Evolutionary conservation across 768 basidiomycete genomes (phyloP), one percentile per base, ranked within the genome.

Genomic region (Ephemerocybe angulata): DNA sequence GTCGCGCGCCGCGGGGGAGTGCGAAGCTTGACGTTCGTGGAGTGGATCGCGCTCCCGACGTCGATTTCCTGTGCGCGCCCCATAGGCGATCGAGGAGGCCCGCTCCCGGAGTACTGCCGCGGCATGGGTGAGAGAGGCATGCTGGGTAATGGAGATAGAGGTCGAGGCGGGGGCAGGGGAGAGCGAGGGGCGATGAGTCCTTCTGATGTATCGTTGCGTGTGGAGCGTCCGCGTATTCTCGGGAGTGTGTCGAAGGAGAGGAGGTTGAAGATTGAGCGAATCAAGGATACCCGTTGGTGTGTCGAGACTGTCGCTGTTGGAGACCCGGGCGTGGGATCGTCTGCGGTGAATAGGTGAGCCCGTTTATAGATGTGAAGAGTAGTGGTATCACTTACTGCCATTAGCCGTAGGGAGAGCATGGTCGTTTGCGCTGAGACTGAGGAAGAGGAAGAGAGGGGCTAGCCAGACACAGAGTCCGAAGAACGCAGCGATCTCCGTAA

Each of bases 371-470:
- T 29, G 35, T 8, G 3, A 31, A 22, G 46, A 42, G 46, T 33
- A 44, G n/a, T 29, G 42, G 22, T 19, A 35, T 5, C n/a, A 1
- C 41, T 56, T 60, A 65, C 56, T 64, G 83, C 84, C 76, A 27
- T 80, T 67, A n/a, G 85, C 80, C 22, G 78, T 77, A 4, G 97
- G 97, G 15, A 98, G 79, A 2, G 95, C 92, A 63, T 98, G 93
- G 67, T 99, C 97, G 60, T 98, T 98, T 15, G 97, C 96, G 58
- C 92, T 95, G 50, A 99, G 75, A 65, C 93, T 96, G 55, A 99
- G 74, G 77, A 99, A 99, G 29, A 99, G 72, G 72, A 96, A 99
- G 28, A 99, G 70, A 2, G 97, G 97, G 7, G 88, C 82, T 27
- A 88, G 80, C 90, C 89, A 93, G n/a, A 91, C 85, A 68, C 89